Evolutionary conservation across 108 stramenopile species (phyloP), one percentile per base, ranked within the genome.

Genomic region (Mayamaea pseudoterrestris): DNA sequence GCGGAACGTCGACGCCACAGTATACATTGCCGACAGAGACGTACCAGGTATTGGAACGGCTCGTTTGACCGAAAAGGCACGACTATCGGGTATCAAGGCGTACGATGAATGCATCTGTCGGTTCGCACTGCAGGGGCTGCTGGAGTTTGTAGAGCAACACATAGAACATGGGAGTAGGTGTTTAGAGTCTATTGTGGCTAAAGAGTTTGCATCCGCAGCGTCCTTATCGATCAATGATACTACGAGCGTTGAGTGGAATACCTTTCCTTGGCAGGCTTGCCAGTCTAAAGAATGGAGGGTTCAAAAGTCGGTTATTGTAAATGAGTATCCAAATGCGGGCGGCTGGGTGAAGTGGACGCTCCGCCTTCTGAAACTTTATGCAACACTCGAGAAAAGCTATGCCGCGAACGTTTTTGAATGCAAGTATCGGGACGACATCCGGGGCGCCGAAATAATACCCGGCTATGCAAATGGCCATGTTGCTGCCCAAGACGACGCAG

Each of bases 371-470:
- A n/a, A n/a, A n/a, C n/a, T 16, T 7, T 14, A 7, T 7, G 35
- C 71, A 1, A 55, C 82, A 7, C 36, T 90, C 26, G 83, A 90
- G 40, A 35, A 73, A 11, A 69, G 76, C 31, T 65, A 77, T 45
- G 78, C 81, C 8, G 43, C 46, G 22, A 63, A 65, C 2, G 74
- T 93, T 11, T 63, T 60, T 47, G 47, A 67, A 28, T 68, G 74
- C 47, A 93, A 93, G 39, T 34, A 65, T 23, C 69, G 84, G 39
- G 91, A 93, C 44, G 91, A 93, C 36, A 31, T 14, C 14, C 63
- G 87, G n/a, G 91, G 91, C 14, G 66, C 65, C 20, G 50, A 58
- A 22, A 82, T 78, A 2, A 68, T 93, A 43, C 91, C 91, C 9
- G 73, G 78, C 5, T 89, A 89, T 47, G 47, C 47, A 26, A 16